Base-by-base conservation (phyloP, 106 monocot genomes). In the Acanthochlamys bracteata region DNA sequence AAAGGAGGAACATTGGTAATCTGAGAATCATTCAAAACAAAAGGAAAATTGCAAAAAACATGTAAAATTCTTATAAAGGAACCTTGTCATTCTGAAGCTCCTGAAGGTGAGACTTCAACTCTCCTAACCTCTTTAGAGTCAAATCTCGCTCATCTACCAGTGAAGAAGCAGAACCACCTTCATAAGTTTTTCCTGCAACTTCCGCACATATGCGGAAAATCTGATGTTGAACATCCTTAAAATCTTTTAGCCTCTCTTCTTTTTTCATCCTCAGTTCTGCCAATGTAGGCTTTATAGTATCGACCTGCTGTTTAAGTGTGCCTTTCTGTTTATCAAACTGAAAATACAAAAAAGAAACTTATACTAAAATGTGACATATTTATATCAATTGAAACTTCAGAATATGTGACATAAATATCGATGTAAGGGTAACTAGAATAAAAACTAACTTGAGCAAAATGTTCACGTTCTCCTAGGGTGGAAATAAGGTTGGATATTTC, bases 21-120 rank as follows among this genome's bases (percentile, higher is more conserved):
- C 20, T 11, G 24, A 20, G 25, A 58, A 22, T 7, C 24, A 0
- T 22, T 58, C 11, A 58, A 24, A 9, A 58, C 20, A 11, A 7
- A 55, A 7, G 55, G 19, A n/a, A 55, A 21, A 24, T 20, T 19
- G 56, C 20, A 24, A 11, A 10, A n/a, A n/a, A n/a, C n/a, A n/a
- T n/a, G n/a, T n/a, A n/a, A n/a, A 7, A 55, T 55, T n/a, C 55
- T 9, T 55, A n/a, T 55, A 17, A 22, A 24, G 22, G 25, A 20
- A 90, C 94, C 86, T 94, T 94, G 25, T 94, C 89, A 61, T 69
- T 79, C 59, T 84, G 94, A n/a, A 94, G 79, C 61, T 84, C 84
- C 25, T 75, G 69, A 21, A 94, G 78, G 24, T 86, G 79, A 33
- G 53, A 64, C 27, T 82, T 86, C 63, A 94, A 69, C 57, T 90